Conservation (phyloP, 352 stramenopile genomes). For the Phytopythium mirpurense region DNA sequence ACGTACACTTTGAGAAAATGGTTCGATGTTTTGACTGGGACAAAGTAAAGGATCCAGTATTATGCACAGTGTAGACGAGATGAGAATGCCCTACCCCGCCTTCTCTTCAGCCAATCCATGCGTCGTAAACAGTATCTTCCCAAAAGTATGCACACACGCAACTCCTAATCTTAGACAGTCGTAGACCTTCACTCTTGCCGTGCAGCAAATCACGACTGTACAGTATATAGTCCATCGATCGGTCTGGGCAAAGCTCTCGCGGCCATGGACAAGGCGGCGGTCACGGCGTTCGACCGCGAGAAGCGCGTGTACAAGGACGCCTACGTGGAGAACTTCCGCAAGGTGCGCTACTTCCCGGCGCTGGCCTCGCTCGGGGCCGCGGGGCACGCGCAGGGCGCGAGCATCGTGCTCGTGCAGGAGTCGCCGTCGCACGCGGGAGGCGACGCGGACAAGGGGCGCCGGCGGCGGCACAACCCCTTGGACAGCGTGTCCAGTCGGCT, state of each 20-base stretch:
- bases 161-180: background rate
- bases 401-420: conserved; percentile 69
- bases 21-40: background rate
- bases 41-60: background rate
- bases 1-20: too few species aligned
- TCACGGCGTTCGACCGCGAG: conserved; percentile 61
- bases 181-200: background rate
- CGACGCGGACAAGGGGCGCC: conserved; percentile 3
- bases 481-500: conserved; percentile 46
- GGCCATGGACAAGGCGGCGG: conserved; percentile 45
- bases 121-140: conserved; percentile 5
- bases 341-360: conserved; percentile 69
- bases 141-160: too few species aligned
- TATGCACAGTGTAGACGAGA: too few species aligned
- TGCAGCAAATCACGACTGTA: too few species aligned
- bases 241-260: too few species aligned
- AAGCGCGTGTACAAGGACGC: conserved; percentile 77
- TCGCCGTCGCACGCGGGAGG: conserved; percentile 11
- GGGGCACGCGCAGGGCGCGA: conserved; percentile 38
- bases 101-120: conserved; percentile 4
- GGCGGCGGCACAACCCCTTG: conserved; percentile 9
- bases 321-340: conserved; percentile 65
- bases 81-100: background rate
- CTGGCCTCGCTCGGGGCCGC: conserved; percentile 40
- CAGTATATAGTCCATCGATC: too few species aligned